Evolutionary conservation across 2,329 filamentous ascomycete genomes (phyloP), one percentile per base, ranked within the genome.

Genomic region (Talaromyces sp.): DNA sequence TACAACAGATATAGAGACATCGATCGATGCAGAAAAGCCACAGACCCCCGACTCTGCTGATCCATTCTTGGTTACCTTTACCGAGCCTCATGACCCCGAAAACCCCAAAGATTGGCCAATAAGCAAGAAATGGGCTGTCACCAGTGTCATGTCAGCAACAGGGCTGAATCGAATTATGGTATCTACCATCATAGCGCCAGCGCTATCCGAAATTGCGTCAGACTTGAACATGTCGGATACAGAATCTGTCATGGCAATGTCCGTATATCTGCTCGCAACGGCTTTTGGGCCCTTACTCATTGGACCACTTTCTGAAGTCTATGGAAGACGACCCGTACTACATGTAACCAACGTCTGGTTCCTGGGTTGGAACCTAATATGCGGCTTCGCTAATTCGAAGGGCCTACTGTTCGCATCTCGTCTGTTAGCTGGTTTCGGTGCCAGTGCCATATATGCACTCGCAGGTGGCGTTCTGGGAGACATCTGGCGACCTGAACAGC

Each of bases 81-180:
- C 80, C 19, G 81, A 79, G 0, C 81, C 82, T 3, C 75, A 82
- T 63, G 74, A 76, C 60, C 64, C 71, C 37, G 31, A 54, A 54
- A 54, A 54, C 50, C 50, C 50, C 10, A 33, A 33, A 54, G 50
- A 54, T 73, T 87, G 85, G 84, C 67, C 76, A 0, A 73, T 73
- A 13, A 73, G 72, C 33, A 80, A 77, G 68, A 87, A 86, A 71
- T 86, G 84, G 84, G 72, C 72, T 2, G 79, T 80, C 19, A 81
- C 84, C 2, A 75, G 82, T 35, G 72, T 85, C 66, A 72, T 85
- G 41, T 79, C 84, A 1, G 73, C 78, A 47, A 83, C 84, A 66
- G 83, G 82, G 8, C 77, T 86, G 68, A 82, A 85, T 65, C 82
- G 82, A n/a, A 84, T 85, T 1, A 83, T 87, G 65, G 83, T 84